Base-by-base conservation (phyloP, 2,329 filamentous ascomycete species). In the Cladophialophora bantiana region DNA sequence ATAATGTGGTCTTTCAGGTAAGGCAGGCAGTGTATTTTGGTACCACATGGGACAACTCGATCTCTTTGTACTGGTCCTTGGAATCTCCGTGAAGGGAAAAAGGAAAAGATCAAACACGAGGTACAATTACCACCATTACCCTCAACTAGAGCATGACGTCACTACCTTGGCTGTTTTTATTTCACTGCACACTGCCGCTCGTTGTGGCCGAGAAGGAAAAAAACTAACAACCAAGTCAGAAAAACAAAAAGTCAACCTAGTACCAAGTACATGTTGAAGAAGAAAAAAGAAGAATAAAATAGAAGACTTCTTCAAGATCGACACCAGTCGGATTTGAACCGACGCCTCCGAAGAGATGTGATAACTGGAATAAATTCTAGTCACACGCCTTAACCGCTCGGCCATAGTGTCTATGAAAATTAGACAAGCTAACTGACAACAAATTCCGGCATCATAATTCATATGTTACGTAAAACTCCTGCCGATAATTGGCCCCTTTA, bases 381-480 rank as follows among this genome's bases (percentile, higher is more conserved):
- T 59, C 57, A 59, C 57, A 59, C 57, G 57, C 57, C 57, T 48
- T 59, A 59, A 59, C 57, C 57, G 42, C 57, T 59, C 57, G 57
- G 57, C 57, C 57, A 59, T 50, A 7, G 31, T 36, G 31, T 59
- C 57, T 58, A 45, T 38, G 53, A 38, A 20, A 31, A 10, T 45
- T 13, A 45, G 32, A 54, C 32, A 7, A 3, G n/a, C 3, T 55
- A 3, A 35, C 9, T 55, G 18, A 7, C 2, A 26, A 3, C 1
- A 26, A 50, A 26, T 18, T 55, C 0, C 3, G 31, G 0, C 6
- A 59, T 10, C n/a, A 18, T 15, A 10, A 34, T 32, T n/a, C 32
- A 58, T 48, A 59, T 26, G 12, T n/a, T 1, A 38, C 0, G 36
- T 13, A 2, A 26, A 26, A 26, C 3, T 26, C 26, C 3, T 2